These are phyloP conservation scores for Citrus trifoliata DNA, from an alignment of 345 rosid species.

Conservation along the genomic window DNA sequence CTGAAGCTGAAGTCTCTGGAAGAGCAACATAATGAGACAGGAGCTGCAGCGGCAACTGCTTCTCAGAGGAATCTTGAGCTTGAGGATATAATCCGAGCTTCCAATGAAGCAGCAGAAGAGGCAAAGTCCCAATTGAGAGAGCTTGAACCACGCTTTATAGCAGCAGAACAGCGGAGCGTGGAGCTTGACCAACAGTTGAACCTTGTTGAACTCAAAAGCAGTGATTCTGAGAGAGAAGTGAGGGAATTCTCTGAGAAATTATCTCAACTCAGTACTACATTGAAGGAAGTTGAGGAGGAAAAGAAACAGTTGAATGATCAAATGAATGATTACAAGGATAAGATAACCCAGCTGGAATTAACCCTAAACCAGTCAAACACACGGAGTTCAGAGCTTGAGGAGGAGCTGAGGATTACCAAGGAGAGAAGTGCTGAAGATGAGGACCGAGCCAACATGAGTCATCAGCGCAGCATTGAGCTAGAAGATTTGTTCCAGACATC, in stretches of 20 bases:
- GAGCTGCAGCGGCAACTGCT: conserved; percentile 61
- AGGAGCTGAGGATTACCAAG: conserved; percentile 44
- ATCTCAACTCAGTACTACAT: conserved; percentile 45
- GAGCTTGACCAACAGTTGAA: conserved; percentile 76
- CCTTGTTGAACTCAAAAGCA: conserved; percentile 45
- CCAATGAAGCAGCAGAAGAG: conserved; percentile 61
- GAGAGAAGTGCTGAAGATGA: conserved; percentile 69
- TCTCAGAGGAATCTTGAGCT: conserved; percentile 74
- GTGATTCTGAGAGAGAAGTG: conserved; percentile 54
- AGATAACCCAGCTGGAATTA: conserved; percentile 49
- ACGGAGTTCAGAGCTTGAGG: conserved; percentile 54
- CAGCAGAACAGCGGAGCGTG: conserved; percentile 65
- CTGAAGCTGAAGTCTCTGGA: conserved; percentile 72
- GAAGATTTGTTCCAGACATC: conserved; percentile 64
- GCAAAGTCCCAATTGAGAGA: conserved; percentile 62
- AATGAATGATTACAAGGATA: conserved; percentile 52
- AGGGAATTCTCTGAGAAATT: conserved; percentile 51
- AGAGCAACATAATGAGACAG: conserved; percentile 55
- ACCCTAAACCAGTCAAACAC: conserved; percentile 45
- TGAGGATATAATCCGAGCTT: conserved; percentile 52
- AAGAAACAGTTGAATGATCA: conserved; percentile 44
- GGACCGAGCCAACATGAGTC: conserved; percentile 52
- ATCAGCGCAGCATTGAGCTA: conserved; percentile 66
- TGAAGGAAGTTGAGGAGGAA: conserved; percentile 58
- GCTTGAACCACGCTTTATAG: conserved; percentile 54